Evolutionary conservation across 2,329 filamentous ascomycete genomes (phyloP).

Genomic region (Fusarium protoensiforme): DNA sequence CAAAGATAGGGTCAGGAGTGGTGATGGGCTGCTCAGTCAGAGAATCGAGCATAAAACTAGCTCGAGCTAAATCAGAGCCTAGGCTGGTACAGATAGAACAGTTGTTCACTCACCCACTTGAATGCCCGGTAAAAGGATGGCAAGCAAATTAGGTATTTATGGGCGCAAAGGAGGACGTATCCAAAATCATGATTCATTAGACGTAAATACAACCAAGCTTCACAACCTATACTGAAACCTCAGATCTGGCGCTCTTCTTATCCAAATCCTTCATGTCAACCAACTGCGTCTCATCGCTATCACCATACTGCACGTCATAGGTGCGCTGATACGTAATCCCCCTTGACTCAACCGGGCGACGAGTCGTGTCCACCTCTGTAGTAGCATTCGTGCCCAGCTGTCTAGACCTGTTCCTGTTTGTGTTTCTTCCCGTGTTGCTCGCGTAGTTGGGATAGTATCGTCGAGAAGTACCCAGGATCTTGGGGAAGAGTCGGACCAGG

Average conservation of each 20-base stretch:
- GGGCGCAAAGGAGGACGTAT: not conserved
- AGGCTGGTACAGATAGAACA: not conserved
- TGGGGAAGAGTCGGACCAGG: conserved; percentile 53
- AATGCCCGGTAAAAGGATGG: too few species aligned
- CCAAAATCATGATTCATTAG: not conserved
- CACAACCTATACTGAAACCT: conserved; percentile 3
- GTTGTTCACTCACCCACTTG: too few species aligned
- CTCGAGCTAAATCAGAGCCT: not conserved
- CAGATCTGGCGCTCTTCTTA: conserved; percentile 21
- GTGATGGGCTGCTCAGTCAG: not conserved
- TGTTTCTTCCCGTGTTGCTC: conserved; percentile 16
- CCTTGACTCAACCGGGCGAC: conserved; percentile 27
- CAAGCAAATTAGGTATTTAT: not conserved
- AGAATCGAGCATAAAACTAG: not conserved
- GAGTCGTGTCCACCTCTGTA: conserved; percentile 39
- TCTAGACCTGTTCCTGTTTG: conserved; percentile 13
- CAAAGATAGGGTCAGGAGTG: not conserved
- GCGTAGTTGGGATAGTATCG: conserved; percentile 43
- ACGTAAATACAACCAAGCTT: not conserved
- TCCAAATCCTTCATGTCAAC: conserved; percentile 45
- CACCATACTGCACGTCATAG: conserved; percentile 50
- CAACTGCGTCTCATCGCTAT: conserved; percentile 47
- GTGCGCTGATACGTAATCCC: conserved; percentile 49
- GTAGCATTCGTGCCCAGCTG: conserved; percentile 35
- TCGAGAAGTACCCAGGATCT: conserved; percentile 44